Evolutionary conservation across 768 basidiomycete genomes (phyloP).

Genomic region (Rhizopogon vesiculosus): DNA sequence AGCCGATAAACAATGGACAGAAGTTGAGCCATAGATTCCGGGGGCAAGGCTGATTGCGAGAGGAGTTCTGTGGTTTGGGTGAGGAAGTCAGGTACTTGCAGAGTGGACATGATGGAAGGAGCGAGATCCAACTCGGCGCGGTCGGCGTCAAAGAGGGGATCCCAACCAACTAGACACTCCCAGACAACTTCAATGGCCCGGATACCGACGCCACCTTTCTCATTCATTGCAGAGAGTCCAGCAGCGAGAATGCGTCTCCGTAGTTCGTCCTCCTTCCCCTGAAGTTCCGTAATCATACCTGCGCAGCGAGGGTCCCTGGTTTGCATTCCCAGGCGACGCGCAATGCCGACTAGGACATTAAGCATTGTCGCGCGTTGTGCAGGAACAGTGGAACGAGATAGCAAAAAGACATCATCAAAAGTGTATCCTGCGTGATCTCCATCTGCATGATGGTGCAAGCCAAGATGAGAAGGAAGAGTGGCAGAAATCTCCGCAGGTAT

Average conservation of each 20-base stretch:
- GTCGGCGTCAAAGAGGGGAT: constrained; percentile 26
- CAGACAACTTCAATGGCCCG: constrained; percentile 70
- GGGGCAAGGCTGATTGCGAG: constrained; percentile 37
- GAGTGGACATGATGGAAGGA: constrained; percentile 11
- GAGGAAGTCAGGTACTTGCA: constrained; percentile 40
- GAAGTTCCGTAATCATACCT: constrained; percentile 9
- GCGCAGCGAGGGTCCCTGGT: background rate
- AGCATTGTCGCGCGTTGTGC: constrained; percentile 84
- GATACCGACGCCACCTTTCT: constrained; percentile 62
- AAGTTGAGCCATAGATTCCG: constrained; percentile 49
- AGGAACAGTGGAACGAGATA: constrained; percentile 76
- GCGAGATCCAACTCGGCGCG: constrained; percentile 39
- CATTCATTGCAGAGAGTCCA: constrained; percentile 60
- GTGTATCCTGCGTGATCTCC: constrained; percentile 80
- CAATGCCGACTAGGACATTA: constrained; percentile 59
- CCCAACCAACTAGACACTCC: constrained; percentile 71
- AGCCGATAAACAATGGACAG: constrained; percentile 57
- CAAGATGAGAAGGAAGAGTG: constrained; percentile 75
- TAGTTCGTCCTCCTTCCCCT: constrained; percentile 35
- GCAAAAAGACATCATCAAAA: constrained; percentile 75
- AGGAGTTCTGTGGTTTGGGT: constrained; percentile 42
- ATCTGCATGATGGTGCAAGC: constrained; percentile 88
- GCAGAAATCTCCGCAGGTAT: constrained; percentile 53
- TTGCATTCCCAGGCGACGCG: constrained; percentile 27
- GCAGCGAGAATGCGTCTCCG: constrained; percentile 62